Evolutionary conservation across 2,329 filamentous ascomycete species (phyloP), one percentile per base, ranked within the genome.

Genomic region (Berkeleyomyces rouxiae): DNA sequence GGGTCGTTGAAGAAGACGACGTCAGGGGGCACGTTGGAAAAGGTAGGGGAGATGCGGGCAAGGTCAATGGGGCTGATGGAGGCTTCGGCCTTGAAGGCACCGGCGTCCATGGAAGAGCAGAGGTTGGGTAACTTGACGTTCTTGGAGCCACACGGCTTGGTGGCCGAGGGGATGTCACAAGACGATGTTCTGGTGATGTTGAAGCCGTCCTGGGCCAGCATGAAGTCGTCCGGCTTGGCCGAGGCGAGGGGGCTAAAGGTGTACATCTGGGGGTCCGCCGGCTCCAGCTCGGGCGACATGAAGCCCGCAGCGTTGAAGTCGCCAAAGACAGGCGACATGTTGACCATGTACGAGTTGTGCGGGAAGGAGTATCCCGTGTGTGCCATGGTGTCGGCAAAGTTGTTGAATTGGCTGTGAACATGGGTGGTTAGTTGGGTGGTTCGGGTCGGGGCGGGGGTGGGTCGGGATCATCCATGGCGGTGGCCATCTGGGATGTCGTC

Each of bases 401-500:
- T 61, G 13, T 60, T 58, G 58, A 44, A 59, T 42, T 51, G 53
- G 62, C 43, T 39, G 31, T 53, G n/a, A 11, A 59, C 10, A 55
- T 10, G n/a, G 36, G 33, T 63, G 58, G 61, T 63, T 63, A 63
- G 62, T 61, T 61, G 39, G 51, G 40, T 63, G 9, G n/a, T 63
- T 43, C 33, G 33, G 23, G 33, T 55, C 49, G 33, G 13, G 62
- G 37, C 7, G 37, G 2, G 23, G 23, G 23, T 2, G 23, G 23
- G 23, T 23, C 23, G 2, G 23, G 23, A 23, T 23, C 23, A 23
- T 23, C 23, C 23, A 23, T 2, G 23, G 23, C 23, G 42, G 39
- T 42, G 49, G 37, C 57, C 16, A 36, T 43, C 44, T 47, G 40
- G 37, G 49, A 13, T 16, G 40, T 57, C 42, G 47, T 61, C 53